These are phyloP conservation scores for Pestalotiopsis sp. DNA, from an alignment of 2,329 filamentous ascomycete genomes.

Conservation along the genomic window DNA sequence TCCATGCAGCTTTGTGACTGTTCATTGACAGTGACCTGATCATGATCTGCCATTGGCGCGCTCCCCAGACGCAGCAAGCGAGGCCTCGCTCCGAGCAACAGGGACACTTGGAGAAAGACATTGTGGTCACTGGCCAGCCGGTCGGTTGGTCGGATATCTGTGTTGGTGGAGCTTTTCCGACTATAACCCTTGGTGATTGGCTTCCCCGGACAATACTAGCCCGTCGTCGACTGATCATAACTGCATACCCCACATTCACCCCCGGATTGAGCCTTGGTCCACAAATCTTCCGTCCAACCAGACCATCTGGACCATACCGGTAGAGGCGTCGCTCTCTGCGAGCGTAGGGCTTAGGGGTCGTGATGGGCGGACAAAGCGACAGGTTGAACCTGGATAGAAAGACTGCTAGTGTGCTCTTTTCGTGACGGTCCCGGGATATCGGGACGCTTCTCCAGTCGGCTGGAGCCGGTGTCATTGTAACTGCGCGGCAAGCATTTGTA, in stretches of 20 bases:
- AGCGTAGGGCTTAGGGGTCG: background rate
- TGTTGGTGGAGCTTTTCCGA: background rate
- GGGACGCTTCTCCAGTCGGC: background rate
- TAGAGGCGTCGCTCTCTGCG: background rate
- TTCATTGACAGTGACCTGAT: background rate
- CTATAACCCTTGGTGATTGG: background rate
- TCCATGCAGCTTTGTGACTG: background rate
- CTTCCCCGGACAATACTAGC: conserved; percentile 9
- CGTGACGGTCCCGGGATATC: background rate
- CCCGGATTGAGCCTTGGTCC: conserved; percentile 3
- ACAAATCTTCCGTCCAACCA: conserved; percentile 11
- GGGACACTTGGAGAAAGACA: background rate
- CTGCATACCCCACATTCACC: conserved; percentile 7
- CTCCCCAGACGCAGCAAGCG: background rate
- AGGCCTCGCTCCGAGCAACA: background rate
- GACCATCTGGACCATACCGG: conserved; percentile 5
- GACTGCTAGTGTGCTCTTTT: background rate
- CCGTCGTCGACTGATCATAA: background rate
- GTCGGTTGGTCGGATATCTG: background rate
- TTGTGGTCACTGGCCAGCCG: background rate
- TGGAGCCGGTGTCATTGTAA: background rate
- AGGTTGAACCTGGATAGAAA: background rate
- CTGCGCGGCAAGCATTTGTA: background rate
- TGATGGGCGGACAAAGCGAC: background rate
- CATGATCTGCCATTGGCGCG: background rate